These are phyloP conservation scores for Dactylorhiza incarnata DNA, from an alignment of 106 monocot genomes.

Conservation along the genomic window DNA sequence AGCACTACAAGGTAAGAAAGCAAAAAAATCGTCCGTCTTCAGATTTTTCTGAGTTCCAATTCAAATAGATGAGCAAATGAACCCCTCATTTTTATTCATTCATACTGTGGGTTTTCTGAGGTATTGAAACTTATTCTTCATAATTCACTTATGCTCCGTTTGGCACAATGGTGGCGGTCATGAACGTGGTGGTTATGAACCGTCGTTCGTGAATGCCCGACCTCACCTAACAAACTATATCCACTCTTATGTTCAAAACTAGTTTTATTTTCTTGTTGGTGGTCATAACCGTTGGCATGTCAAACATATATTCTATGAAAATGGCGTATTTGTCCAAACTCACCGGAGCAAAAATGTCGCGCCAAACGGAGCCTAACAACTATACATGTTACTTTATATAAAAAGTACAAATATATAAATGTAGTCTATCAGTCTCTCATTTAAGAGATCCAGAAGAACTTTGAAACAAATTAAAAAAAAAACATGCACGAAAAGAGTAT, in stretches of 20 bases:
- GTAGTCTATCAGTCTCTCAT: not conserved
- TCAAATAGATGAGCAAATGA: not conserved
- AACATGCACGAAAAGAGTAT: not conserved
- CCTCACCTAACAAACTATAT: no score
- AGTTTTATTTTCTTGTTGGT: no score
- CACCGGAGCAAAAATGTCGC: no score
- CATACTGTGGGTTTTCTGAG: not conserved
- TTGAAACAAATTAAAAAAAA: not conserved
- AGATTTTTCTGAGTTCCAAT: not conserved
- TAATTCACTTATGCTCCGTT: not conserved
- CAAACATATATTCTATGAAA: no score
- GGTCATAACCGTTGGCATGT: no score
- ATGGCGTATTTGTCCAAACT: no score
- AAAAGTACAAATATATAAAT: not conserved
- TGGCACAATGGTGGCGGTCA: no score
- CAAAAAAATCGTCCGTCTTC: not conserved
- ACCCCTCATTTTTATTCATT: not conserved
- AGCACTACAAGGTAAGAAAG: not conserved
- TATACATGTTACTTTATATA: not conserved
- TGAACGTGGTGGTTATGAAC: no score
- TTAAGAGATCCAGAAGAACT: not conserved
- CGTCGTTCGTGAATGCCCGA: no score
- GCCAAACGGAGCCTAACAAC: no score
- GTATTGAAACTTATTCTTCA: not conserved
- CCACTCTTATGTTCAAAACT: no score